Percentiles rank a stretch among this genome's conserved stretches.
These are phyloP conservation scores for Saccharomycopsis lassenensis DNA, from an alignment of 805 yeast species.

Conservation along the genomic window DNA sequence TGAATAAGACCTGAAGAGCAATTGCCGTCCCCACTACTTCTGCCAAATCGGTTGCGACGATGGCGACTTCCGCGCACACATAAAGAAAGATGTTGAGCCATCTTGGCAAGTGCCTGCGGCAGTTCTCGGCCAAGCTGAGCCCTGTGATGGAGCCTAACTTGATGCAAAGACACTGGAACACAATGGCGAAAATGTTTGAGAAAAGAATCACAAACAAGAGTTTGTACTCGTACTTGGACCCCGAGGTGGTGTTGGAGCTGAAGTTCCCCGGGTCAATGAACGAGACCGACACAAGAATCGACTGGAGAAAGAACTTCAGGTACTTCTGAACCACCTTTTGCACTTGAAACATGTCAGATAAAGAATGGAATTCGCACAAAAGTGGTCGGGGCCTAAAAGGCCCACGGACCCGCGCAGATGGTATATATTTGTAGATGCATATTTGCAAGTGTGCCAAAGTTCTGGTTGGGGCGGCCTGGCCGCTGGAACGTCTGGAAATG, in stretches of 20 bases:
- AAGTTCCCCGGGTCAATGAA: conserved; percentile 94
- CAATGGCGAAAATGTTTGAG: conserved; percentile 77
- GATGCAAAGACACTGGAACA: conserved; percentile 72
- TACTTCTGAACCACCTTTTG: conserved; percentile 43
- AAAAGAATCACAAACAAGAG: conserved; percentile 57
- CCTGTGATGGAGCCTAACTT: conserved; percentile 88
- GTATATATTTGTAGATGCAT: too few species aligned
- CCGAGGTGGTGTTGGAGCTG: conserved; percentile 81
- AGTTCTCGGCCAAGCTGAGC: conserved; percentile 74
- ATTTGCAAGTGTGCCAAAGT: too few species aligned
- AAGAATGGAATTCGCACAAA: too few species aligned
- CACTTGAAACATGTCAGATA: too few species aligned
- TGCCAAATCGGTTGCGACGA: conserved; percentile 86
- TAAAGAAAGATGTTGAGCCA: conserved; percentile 58
- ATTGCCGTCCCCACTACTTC: conserved; percentile 94
- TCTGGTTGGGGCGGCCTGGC: too few species aligned
- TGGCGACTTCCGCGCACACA: conserved; percentile 77
- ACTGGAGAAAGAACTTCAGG: conserved; percentile 71
- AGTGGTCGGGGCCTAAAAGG: too few species aligned
- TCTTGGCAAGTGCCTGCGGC: conserved; percentile 57
- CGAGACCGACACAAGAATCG: conserved; percentile 78
- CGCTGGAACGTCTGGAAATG: too few species aligned
- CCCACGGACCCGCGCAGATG: too few species aligned
- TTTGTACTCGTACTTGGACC: conserved; percentile 67
- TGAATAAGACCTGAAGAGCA: conserved; percentile 64